Evolutionary conservation across 208 protist species (phyloP), one percentile per base, ranked within the genome.

Genomic region (Acanthamoeba healyi): DNA sequence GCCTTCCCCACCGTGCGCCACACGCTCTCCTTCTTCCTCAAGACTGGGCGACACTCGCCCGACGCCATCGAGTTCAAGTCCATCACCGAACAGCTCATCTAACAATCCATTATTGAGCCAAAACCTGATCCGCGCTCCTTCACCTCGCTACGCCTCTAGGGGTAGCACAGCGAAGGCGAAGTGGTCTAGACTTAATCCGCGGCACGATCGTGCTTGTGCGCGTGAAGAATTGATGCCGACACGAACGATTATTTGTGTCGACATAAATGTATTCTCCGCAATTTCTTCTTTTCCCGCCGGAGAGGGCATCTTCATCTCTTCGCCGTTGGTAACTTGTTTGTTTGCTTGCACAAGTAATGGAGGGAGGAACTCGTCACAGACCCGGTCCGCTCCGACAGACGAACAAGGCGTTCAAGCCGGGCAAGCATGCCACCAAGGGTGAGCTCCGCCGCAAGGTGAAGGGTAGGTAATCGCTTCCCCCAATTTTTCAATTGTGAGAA

Each of bases 391-490:
- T 94, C 26, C 29, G 29, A 34, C 92, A 94, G 79, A 32, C 74
- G 4, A 94, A 94, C 32, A 94, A 94, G 38, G 24, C 72, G 26
- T 94, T 94, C 34, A 94, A 94, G 77, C 22, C 77, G 19, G 90
- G 90, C 26, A 88, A 90, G 32, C 82, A 91, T 81, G 49, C 92
- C 51, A 40, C 77, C 19, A 94, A 94, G 92, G 82, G 92, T 14
- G 82, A 94, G 19, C 44, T 94, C 29, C 38, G 51, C 1, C 51
- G 82, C n/a, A 42, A 79, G 40, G 49, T 63, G 82, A 94, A 94
- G 36, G 92, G 92, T 94, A 74, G 51, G 32, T 49, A 94, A 74
- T 65, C 86, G 12, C 86, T 0, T n/a, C 61, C 44, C 40, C 29
- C 46, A 67, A 4, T 2, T 67, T 92, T 32, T 70, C 3, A 32